Evolutionary conservation across 148 eudicot genomes (phyloP), one percentile per base, ranked within the genome.

Genomic region (Amaranthus hypochondriacus): DNA sequence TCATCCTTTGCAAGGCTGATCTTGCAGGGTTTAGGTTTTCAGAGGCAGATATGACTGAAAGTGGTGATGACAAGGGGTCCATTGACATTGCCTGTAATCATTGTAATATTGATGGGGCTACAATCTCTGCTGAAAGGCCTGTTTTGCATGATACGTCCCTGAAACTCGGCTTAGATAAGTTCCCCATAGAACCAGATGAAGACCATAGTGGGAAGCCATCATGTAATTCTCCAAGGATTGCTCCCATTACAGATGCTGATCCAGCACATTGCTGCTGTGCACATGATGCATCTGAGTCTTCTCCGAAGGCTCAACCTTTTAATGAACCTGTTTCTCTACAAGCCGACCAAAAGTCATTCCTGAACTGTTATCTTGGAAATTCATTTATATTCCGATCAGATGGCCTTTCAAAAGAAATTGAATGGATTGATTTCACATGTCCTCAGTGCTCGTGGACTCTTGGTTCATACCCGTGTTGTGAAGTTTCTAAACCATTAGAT

Each of bases 291-390:
- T 63, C 76, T 28, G 80, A 77, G 57, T 60, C 80, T 76, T 75
- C 74, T 75, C 71, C 54, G 9, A 61, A 80, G 72, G 84, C 81
- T 14, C 80, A 78, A 76, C 76, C 60, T 15, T 53, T 48, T 50
- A 75, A 47, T 58, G 80, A 50, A 71, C 63, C 78, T 28, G 68
- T 60, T 78, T 82, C 67, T 73, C 89, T 95, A 64, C 77, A 74
- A 72, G 86, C 69, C 68, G 84, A 85, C 75, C 92, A 90, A 78
- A 92, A 89, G 81, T 77, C 85, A 60, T 90, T 95, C 57, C 89
- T 92, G 7, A 86, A 95, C 77, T 96, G 97, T 52, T 90, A 84
- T 84, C 94, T 95, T 73, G 97, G 97, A 70, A 85, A 87, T 75
- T 81, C 83, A 56, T 95, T 95, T 84, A 81, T 92, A 84, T 86